phyloP scores from a whole-genome alignment of 371 early-diverging fungal species.

The Lichtheimia hyalospora region DNA sequence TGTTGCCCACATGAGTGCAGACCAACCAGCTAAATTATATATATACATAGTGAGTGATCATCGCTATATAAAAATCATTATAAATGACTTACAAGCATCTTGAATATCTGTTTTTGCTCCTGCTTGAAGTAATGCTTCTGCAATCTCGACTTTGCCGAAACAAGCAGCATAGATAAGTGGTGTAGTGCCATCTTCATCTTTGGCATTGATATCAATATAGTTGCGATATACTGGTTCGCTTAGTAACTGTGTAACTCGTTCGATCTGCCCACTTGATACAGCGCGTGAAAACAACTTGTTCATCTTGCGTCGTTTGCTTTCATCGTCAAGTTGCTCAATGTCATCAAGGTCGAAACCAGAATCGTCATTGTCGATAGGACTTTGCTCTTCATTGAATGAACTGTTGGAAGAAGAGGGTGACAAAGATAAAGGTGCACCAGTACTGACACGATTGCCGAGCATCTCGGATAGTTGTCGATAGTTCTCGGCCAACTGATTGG shows the following conservation, averaged over 20 bases:
- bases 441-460: conserved; percentile 23
- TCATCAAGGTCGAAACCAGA: conserved; percentile 6
- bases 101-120: conserved; percentile 76
- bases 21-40: conserved; percentile 76
- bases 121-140: conserved; percentile 63
- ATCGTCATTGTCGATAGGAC: conserved; percentile 16
- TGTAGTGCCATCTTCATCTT: conserved; percentile 84
- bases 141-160: conserved; percentile 78
- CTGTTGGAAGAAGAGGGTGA: conserved; percentile 17
- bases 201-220: conserved; percentile 74
- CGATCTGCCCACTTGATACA: conserved; percentile 90
- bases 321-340: conserved; percentile 16
- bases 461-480: conserved; percentile 35
- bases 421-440: background rate
- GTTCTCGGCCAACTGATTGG: conserved; percentile 35
- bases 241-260: conserved; percentile 76
- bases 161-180: conserved; percentile 86
- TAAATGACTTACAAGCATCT: conserved; percentile 66
- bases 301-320: conserved; percentile 46
- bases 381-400: background rate
- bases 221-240: conserved; percentile 41
- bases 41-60: background rate
- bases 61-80: background rate
- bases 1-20: conserved; percentile 91
- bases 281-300: conserved; percentile 53